A percentile compares a stretch with the other conserved stretches of the same genome.
Conservation (phyloP, 2,329 filamentous ascomycete genomes). For the Taxawa tesnikishii region DNA sequence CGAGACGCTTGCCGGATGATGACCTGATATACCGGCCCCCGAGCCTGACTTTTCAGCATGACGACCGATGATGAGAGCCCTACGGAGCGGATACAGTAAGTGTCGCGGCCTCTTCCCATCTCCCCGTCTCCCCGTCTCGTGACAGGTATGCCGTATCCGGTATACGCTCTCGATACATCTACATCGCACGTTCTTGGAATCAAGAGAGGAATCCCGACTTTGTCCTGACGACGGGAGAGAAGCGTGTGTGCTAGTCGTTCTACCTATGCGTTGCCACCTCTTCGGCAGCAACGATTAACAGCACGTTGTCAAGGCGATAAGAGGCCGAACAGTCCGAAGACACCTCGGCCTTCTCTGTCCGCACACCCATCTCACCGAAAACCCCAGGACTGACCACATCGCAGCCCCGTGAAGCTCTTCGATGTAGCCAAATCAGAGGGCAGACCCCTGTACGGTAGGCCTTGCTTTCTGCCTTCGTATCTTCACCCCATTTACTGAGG, state of each 20-base stretch:
- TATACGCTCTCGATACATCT: neutral
- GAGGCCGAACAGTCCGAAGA: too few species aligned
- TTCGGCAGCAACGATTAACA: neutral
- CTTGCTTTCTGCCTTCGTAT: neutral
- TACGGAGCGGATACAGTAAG: neutral
- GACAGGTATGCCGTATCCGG: neutral
- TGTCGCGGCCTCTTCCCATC: too few species aligned
- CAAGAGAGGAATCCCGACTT: neutral
- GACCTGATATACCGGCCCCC: too few species aligned
- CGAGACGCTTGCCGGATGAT: too few species aligned
- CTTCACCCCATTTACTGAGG: conserved; percentile 5
- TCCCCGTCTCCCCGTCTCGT: too few species aligned
- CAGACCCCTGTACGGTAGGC: conserved; percentile 38
- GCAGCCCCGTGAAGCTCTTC: conserved; percentile 34
- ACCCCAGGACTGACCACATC: neutral
- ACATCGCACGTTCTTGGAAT: neutral
- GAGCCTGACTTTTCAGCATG: too few species aligned
- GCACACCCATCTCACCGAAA: too few species aligned
- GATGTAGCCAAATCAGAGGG: conserved; percentile 40
- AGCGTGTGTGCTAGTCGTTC: too few species aligned
- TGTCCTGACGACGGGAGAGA: neutral
- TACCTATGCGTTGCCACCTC: neutral
- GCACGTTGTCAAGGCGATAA: too few species aligned
- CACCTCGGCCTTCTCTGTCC: too few species aligned
- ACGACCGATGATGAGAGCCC: neutral